Evolutionary conservation across 1,284 basidiomycete genomes (phyloP).

Genomic region (Vanrija sp.): DNA sequence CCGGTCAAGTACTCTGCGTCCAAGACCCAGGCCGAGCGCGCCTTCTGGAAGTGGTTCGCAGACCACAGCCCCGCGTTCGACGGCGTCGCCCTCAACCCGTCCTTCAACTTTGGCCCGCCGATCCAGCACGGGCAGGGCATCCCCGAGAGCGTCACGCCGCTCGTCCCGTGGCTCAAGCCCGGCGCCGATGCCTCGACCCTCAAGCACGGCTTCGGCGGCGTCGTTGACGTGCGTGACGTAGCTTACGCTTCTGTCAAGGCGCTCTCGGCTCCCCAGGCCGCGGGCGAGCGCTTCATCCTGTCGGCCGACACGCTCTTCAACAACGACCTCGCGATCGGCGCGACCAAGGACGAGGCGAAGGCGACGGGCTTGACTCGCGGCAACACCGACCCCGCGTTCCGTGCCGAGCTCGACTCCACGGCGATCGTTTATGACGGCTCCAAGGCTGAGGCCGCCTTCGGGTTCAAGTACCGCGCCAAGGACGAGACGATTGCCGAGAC

Average conservation of each 20-base stretch:
- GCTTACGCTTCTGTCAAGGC: not conserved
- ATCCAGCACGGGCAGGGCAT: constrained; percentile 13
- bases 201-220: not conserved
- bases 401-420: not conserved
- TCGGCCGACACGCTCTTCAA: constrained; percentile 40
- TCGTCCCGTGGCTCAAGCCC: not conserved
- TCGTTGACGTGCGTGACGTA: not conserved
- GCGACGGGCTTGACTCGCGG: not conserved
- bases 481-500: constrained; percentile 2
- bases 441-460: not conserved
- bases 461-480: not conserved
- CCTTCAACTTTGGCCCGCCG: not conserved
- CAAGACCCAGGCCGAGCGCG: not conserved
- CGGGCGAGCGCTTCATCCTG: constrained; percentile 58
- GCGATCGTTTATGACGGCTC: not conserved
- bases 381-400: not conserved
- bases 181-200: not conserved
- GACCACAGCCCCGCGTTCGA: not conserved
- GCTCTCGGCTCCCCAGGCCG: constrained; percentile 47
- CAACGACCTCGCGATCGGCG: constrained; percentile 25
- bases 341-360: too few species aligned
- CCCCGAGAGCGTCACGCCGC: constrained; percentile 12
- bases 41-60: not conserved
- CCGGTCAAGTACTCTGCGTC: not conserved
- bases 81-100: not conserved